These are phyloP conservation scores for Berkeleyomyces basicola DNA, from an alignment of 2,329 filamentous ascomycete genomes.

Conservation along the genomic window DNA sequence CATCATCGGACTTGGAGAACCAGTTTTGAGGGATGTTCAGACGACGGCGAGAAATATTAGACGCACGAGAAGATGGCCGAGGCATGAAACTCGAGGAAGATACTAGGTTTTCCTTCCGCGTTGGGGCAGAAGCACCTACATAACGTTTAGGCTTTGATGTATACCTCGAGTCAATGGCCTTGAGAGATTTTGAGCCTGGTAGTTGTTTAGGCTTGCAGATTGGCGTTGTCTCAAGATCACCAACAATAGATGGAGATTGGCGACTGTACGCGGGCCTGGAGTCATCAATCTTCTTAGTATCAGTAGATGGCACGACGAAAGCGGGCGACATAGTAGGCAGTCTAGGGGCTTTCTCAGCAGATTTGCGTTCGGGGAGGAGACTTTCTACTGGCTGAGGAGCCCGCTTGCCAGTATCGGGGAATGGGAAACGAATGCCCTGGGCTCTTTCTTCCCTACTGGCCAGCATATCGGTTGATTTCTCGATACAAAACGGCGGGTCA, in stretches of 20 bases:
- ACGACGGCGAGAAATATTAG: conserved; percentile 12
- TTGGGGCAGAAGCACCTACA: neutral
- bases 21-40: conserved; percentile 6
- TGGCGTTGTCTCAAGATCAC: conserved; percentile 8
- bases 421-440: neutral
- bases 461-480: neutral
- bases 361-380: neutral
- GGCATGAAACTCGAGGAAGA: neutral
- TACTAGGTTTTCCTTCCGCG: neutral
- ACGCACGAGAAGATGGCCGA: conserved; percentile 11
- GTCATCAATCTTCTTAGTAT: neutral
- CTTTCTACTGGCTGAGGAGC: neutral
- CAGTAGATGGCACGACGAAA: neutral
- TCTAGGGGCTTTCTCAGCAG: neutral
- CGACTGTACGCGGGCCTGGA: too few relatives aligned
- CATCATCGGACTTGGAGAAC: conserved; percentile 8
- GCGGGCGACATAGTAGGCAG: neutral
- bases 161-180: neutral
- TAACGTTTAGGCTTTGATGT: neutral
- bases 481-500: neutral
- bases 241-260: conserved; percentile 6
- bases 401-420: neutral
- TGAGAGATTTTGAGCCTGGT: neutral
- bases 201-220: neutral
- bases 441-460: neutral